Conservation (phyloP, 768 basidiomycete species). For the Podaxis pistillaris region DNA sequence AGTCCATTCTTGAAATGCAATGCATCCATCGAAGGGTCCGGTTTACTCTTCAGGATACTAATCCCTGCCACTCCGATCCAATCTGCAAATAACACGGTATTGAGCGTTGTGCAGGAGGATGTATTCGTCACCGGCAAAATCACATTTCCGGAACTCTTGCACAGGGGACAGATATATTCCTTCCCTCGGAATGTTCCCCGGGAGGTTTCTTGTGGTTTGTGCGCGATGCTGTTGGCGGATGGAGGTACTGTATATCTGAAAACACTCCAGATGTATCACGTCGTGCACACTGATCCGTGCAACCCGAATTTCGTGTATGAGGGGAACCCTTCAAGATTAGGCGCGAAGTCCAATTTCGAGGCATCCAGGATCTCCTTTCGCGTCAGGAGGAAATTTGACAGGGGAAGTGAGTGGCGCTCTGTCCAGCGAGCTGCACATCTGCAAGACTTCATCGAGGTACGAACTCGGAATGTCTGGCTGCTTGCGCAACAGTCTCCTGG, state of each 20-base stretch:
- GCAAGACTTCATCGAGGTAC: constrained; percentile 73
- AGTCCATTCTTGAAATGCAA: constrained; percentile 74
- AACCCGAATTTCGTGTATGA: constrained; percentile 81
- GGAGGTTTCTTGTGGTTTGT: constrained; percentile 90
- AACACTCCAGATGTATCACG: constrained; percentile 96
- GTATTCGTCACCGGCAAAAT: constrained; percentile 78
- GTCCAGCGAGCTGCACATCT: constrained; percentile 66
- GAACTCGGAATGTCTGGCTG: constrained; percentile 66
- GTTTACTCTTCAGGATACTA: constrained; percentile 81
- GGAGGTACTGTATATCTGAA: constrained; percentile 84
- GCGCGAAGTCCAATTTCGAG: constrained; percentile 32
- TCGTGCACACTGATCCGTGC: constrained; percentile 86
- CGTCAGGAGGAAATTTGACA: constrained; percentile 45
- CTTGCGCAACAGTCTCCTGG: constrained; percentile 79
- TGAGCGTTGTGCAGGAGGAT: constrained; percentile 45
- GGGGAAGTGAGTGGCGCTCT: constrained; percentile 29
- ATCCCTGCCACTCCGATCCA: constrained; percentile 91
- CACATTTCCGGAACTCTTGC: constrained; percentile 94
- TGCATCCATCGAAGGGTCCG: constrained; percentile 68
- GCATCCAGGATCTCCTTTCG: constrained; percentile 47
- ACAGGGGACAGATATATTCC: constrained; percentile 97
- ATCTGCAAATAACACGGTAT: constrained; percentile 69
- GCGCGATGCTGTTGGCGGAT: constrained; percentile 84
- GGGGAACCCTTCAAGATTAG: constrained; percentile 76
- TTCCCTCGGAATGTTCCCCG: constrained; percentile 88